Conservation (phyloP, 129 eudicot species). For the Lactuca saligna region DNA sequence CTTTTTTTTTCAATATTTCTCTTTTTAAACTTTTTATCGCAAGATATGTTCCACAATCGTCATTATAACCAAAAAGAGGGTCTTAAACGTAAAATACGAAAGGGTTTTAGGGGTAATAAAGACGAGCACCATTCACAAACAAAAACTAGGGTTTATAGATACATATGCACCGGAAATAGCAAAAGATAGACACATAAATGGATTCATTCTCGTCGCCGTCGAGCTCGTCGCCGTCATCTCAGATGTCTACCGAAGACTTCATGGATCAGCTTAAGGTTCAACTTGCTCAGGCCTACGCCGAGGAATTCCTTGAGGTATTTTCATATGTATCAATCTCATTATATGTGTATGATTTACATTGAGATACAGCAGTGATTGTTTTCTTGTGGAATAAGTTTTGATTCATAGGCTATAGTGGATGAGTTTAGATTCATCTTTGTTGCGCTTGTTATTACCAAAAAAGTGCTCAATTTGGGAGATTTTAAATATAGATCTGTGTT, state of each 20-base stretch:
- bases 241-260: constrained; percentile 51
- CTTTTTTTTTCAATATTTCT: no score
- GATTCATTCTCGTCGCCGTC: constrained; percentile 76
- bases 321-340: background rate
- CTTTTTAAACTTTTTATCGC: background rate
- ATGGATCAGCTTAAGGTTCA: constrained; percentile 78
- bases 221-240: constrained; percentile 56
- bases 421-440: constrained; percentile 1
- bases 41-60: constrained; percentile 1
- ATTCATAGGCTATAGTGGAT: background rate
- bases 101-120: constrained; percentile 27
- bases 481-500: background rate
- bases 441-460: background rate
- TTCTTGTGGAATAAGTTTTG: background rate
- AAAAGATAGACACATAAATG: constrained; percentile 33
- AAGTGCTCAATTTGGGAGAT: background rate
- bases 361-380: background rate
- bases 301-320: constrained; percentile 80
- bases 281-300: constrained; percentile 89
- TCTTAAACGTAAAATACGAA: background rate
- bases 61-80: constrained; percentile 3
- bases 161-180: constrained; percentile 2
- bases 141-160: constrained; percentile 33
- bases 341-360: background rate
- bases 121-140: background rate